Evolutionary conservation across 306 rosid genomes (phyloP), one percentile per base, ranked within the genome.

Genomic region (Leucaena leucocephala): DNA sequence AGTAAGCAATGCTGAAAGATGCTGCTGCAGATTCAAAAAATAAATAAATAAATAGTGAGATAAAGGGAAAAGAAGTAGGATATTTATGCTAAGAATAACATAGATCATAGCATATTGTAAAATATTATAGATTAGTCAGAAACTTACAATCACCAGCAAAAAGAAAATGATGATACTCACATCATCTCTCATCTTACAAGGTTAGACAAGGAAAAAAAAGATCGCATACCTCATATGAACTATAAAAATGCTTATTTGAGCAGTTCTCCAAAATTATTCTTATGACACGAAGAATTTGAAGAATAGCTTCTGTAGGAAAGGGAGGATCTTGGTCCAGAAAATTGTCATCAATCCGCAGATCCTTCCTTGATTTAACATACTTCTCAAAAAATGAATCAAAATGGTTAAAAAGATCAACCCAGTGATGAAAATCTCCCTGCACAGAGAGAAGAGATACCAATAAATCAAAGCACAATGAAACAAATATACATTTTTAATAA

Each of bases 371-470:
- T 85, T 93, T 93, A 74, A 91, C 80, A 78, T 87, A 89, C 92
- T 91, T 96, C 93, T 96, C 98, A 88, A 96, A 96, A 88, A 81
- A 96, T 71, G 99, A 89, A 86, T 96, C 99, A 80, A 96, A 96
- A 88, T 96, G 98, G 78, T 90, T 93, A 79, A 93, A 93, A 75
- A 96, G 92, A 84, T 93, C 98, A 81, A 89, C 96, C 99, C 99
- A 96, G 85, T 96, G 99, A 93, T 93, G 97, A 84, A 96, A 93
- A 85, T 96, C 98, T 74, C 99, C 99, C 99, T 96, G 99, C 81
- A 59, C 43, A 71, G 35, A 72, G 65, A 78, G 77, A 71, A 80
- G 63, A 84, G 68, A 82, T 40, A 71, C 55, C 82, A 64, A 77
- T 85, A 75, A 89, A 80, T 73, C 67, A 82, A 82, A 72, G 49